Evolutionary conservation across 257 asterid species (phyloP), one percentile per base, ranked within the genome.

Genomic region (Solanum bulbocastanum): DNA sequence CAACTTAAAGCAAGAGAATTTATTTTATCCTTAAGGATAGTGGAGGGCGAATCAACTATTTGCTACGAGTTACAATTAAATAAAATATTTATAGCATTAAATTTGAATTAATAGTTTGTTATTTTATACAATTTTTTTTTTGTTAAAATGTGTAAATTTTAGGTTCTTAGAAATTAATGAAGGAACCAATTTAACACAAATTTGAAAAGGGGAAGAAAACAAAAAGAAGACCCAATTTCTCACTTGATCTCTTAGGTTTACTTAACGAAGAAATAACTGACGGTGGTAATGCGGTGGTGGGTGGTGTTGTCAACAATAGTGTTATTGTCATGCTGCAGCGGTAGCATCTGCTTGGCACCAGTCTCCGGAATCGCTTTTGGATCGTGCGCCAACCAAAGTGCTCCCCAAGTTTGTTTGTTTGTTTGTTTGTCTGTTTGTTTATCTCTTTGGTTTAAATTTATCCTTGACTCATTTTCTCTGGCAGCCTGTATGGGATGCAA

Each of bases 381-480:
- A 52, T 90, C 90, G 52, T 90, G 92, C 86, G 88, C 92, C 83
- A 90, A 90, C 86, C 90, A 88, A 81, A 86, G 90, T 87, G 87
- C 90, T 73, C 87, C 90, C 60, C 89, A 88, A 88, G 88, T 88
- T 22, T 1, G 40, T 36, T 74, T 40, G 6, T 36, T 74, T 40
- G 6, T 49, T 30, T 30, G 1, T 30, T 20, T 1, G 40, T 36
- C 60, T 40, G 3, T 49, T 18, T 12, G 27, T 74, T 6, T 58
- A 42, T 56, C n/a, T 68, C 16, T 85, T 39, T 65, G 35, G 35
- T 66, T 11, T 62, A 6, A 9, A n/a, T 83, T 10, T 84, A 1
- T 58, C 18, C 7, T 83, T 8, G 30, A 8, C 30, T 56, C 49
- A 12, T 66, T 33, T 20, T 40, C 66, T 66, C 37, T 7, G 36